phyloP scores from a whole-genome alignment of 2,329 filamentous ascomycete species.

The Penicillium frequentans region DNA sequence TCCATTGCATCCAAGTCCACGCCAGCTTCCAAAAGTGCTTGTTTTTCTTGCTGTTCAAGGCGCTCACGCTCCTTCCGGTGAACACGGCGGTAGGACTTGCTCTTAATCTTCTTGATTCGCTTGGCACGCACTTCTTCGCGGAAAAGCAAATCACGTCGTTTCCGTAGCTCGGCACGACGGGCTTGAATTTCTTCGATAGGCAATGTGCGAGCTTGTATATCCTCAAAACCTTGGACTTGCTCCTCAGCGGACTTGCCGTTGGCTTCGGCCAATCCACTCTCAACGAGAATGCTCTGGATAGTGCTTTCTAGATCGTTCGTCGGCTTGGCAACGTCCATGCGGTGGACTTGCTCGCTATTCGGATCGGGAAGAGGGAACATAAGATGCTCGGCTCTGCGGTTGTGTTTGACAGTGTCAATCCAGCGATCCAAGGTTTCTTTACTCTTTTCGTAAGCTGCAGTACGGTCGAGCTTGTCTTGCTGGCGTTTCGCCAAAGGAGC shows the following conservation, averaged over 20 bases:
- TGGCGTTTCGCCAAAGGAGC: slow-evolving; percentile 82
- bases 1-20: slow-evolving; percentile 65
- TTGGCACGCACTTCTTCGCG: slow-evolving; percentile 85
- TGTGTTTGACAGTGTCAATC: slow-evolving; percentile 93
- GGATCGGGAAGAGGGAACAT: slow-evolving; percentile 81
- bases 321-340: slow-evolving; percentile 59
- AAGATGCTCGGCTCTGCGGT: slow-evolving; percentile 86
- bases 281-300: slow-evolving; percentile 84
- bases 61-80: slow-evolving; percentile 76
- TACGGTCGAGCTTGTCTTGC: slow-evolving; percentile 80
- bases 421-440: slow-evolving; percentile 88
- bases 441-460: slow-evolving; percentile 82
- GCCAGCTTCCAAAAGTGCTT: slow-evolving; percentile 59
- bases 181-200: slow-evolving; percentile 72
- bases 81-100: slow-evolving; percentile 88
- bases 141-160: slow-evolving; percentile 80
- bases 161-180: slow-evolving; percentile 71
- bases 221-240: slow-evolving; percentile 67
- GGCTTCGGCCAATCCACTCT: slow-evolving; percentile 70
- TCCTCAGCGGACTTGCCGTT: slow-evolving; percentile 63
- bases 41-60: slow-evolving; percentile 57
- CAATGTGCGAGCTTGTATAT: slow-evolving; percentile 69
- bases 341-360: slow-evolving; percentile 58
- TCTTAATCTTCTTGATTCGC: slow-evolving; percentile 98
- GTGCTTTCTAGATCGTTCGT: slow-evolving; percentile 80